phyloP scores from a whole-genome alignment of 2,329 filamentous ascomycete species.

The Trichophyton mentagrophytes region DNA sequence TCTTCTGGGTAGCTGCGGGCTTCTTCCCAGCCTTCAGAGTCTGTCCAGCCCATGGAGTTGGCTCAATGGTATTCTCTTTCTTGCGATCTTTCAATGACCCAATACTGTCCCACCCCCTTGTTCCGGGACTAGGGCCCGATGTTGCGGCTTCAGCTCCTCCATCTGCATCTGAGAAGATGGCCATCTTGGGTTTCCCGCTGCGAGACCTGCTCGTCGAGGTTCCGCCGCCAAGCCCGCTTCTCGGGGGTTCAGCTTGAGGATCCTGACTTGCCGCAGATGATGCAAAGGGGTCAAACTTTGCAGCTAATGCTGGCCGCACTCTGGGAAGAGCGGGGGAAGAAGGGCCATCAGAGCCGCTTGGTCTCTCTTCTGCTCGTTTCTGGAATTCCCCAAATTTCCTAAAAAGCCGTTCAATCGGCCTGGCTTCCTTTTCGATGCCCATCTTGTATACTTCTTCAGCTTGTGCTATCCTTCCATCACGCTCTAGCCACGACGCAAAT shows the following conservation, averaged over 20 bases:
- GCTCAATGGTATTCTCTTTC: slow-evolving; percentile 82
- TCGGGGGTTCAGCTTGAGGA: slow-evolving; percentile 54
- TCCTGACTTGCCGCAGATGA: slow-evolving; percentile 33
- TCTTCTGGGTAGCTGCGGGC: slow-evolving; percentile 62
- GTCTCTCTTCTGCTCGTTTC: slow-evolving; percentile 56
- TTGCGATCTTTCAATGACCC: slow-evolving; percentile 74
- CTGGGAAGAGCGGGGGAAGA: slow-evolving; percentile 77
- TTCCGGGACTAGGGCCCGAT: slow-evolving; percentile 40
- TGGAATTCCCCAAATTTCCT: slow-evolving; percentile 92
- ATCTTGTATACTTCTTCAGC: slow-evolving; percentile 88
- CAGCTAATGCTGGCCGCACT: slow-evolving; percentile 67
- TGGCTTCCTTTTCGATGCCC: slow-evolving; percentile 77
- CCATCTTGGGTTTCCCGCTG: slow-evolving; percentile 64
- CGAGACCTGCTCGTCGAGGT: slow-evolving; percentile 39
- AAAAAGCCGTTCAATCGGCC: slow-evolving; percentile 64
- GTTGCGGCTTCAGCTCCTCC: slow-evolving; percentile 45
- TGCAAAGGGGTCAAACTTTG: slow-evolving; percentile 74
- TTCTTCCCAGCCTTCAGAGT: slow-evolving; percentile 78
- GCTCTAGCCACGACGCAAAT: slow-evolving; percentile 85
- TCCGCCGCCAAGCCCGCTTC: slow-evolving; percentile 37
- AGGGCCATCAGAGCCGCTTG: slow-evolving; percentile 51
- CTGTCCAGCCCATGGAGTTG: slow-evolving; percentile 84
- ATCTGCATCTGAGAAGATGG: slow-evolving; percentile 76
- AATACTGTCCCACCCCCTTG: slow-evolving; percentile 84
- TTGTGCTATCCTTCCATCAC: slow-evolving; percentile 69